Percentiles rank a stretch among this genome's conserved stretches.
Evolutionary conservation across 371 early-diverging fungal species (phyloP).

Genomic region (Globomyces sp.): DNA sequence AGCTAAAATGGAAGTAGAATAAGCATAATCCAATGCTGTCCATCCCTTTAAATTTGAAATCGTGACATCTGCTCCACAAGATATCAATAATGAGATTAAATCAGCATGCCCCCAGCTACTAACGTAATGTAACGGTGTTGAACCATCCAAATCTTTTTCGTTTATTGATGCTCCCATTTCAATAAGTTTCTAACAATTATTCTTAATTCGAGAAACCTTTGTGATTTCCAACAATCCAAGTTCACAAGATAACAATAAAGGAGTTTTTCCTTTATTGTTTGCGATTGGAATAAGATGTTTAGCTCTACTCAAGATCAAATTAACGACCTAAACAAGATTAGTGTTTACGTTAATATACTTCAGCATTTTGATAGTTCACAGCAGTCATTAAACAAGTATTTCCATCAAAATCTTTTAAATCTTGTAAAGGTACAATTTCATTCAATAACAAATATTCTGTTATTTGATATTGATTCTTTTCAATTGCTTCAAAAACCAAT

Average conservation of each 20-base stretch:
- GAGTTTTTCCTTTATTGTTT: constrained; percentile 7
- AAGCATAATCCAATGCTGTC: constrained; percentile 2
- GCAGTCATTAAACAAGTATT: constrained; percentile 3
- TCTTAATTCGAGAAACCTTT: neutral
- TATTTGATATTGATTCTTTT: constrained; percentile 1
- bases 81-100: constrained; percentile 1
- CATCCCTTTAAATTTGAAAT: neutral
- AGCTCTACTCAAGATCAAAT: neutral
- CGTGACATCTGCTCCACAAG: neutral
- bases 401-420: neutral
- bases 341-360: too few species aligned
- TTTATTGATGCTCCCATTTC: constrained; percentile 4
- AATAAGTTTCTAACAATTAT: neutral
- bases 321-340: neutral
- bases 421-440: neutral
- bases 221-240: constrained; percentile 5
- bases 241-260: constrained; percentile 4
- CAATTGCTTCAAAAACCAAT: constrained; percentile 1
- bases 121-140: neutral
- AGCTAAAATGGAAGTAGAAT: neutral
- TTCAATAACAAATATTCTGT: neutral
- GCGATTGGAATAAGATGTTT: neutral
- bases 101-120: constrained; percentile 2
- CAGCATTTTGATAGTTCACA: neutral
- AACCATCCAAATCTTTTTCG: constrained; percentile 10